Evolutionary conservation across 2,329 filamentous ascomycete genomes (phyloP), one percentile per base, ranked within the genome.

Genomic region (Trematosphaeria pertusa): DNA sequence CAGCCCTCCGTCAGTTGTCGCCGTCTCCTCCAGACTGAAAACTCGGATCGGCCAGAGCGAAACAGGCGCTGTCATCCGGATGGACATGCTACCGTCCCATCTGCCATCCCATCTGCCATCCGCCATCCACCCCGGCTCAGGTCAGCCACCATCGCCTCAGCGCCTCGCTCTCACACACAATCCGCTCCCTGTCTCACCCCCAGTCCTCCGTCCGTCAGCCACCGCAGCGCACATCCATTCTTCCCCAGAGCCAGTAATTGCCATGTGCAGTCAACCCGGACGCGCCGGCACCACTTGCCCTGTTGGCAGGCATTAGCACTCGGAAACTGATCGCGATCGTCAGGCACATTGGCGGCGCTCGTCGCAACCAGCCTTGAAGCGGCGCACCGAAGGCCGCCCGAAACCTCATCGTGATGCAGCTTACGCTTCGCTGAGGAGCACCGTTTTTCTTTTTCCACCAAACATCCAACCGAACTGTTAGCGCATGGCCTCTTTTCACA

Each of bases 291-390:
- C 41, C 38, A 41, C 43, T 35, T 49, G 28, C 52, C 42, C 34
- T 17, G 2, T n/a, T n/a, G n/a, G n/a, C n/a, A n/a, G n/a, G n/a
- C n/a, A n/a, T n/a, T n/a, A n/a, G n/a, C n/a, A n/a, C n/a, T n/a
- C n/a, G n/a, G n/a, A n/a, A n/a, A n/a, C n/a, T n/a, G 24, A 46
- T 37, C 34, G 46, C 52, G 53, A 56, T 56, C 53, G 53, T 44
- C 53, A 56, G 53, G 53, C 45, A 56, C 52, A 28, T 12, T 12
- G 8, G 7, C 24, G 24, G 12, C 12, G 24, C 24, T n/a, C n/a
- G n/a, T n/a, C n/a, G n/a, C n/a, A n/a, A n/a, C n/a, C n/a, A n/a
- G n/a, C n/a, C n/a, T n/a, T n/a, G n/a, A n/a, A n/a, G n/a, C n/a
- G n/a, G n/a, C n/a, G n/a, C n/a, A n/a, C n/a, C n/a, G n/a, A n/a